These are phyloP conservation scores for Dissophora globulifera DNA, from an alignment of 192 early-diverging fungal species.

Conservation along the genomic window DNA sequence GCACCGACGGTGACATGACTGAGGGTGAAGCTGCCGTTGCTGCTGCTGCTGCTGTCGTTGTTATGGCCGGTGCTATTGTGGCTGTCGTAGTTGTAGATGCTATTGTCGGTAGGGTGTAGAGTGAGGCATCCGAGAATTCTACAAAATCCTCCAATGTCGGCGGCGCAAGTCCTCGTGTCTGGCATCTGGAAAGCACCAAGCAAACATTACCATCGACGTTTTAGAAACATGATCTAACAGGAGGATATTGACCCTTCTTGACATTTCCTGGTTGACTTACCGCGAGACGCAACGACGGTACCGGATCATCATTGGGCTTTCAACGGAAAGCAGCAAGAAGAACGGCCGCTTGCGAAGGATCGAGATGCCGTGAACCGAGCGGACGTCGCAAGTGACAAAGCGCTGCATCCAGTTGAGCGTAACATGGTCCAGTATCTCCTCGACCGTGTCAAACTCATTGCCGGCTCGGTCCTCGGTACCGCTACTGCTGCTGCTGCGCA, in stretches of 20 bases:
- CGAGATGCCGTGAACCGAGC: conserved; percentile 64
- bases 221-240: background rate
- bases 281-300: conserved; percentile 65
- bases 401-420: conserved; percentile 80
- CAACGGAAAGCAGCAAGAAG: conserved; percentile 85
- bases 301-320: conserved; percentile 79
- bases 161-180: background rate
- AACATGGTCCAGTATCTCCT: conserved; percentile 72
- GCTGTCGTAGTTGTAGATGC: conserved; percentile 1
- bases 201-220: background rate
- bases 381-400: conserved; percentile 78
- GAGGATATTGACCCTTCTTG: too few relatives aligned
- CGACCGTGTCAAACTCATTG: conserved; percentile 60
- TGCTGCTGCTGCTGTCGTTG: too few relatives aligned
- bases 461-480: background rate
- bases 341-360: conserved; percentile 81
- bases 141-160: conserved; percentile 71
- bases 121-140: conserved; percentile 58
- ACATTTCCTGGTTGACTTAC: conserved; percentile 44
- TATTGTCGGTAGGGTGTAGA: conserved; percentile 53
- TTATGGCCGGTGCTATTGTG: background rate
- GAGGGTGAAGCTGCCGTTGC: background rate
- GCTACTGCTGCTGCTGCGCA: background rate
- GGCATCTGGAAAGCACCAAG: conserved; percentile 8
- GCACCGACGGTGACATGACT: background rate